Evolutionary conservation across 768 basidiomycete genomes (phyloP).

Genomic region (Suillus tomentosus): DNA sequence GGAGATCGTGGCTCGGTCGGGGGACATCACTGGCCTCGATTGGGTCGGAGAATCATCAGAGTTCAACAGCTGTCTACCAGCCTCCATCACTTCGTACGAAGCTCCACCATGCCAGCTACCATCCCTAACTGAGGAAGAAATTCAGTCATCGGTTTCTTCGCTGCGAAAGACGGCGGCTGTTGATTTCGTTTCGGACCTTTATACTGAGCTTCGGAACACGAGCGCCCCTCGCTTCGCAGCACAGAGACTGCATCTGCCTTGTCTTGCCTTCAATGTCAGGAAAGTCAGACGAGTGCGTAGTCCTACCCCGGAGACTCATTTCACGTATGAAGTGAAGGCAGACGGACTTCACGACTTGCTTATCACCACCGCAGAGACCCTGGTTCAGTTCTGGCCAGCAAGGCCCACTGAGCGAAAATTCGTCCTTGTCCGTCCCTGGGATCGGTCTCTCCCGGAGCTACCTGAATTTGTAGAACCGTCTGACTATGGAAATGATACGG

Average conservation of each 20-base stretch:
- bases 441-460: background rate
- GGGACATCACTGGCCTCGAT: too few relatives aligned
- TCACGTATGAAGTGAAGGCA: background rate
- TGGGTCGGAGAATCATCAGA: too few relatives aligned
- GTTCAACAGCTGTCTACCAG: too few relatives aligned
- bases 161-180: background rate
- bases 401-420: background rate
- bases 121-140: background rate
- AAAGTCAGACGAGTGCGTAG: background rate
- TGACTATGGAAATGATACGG: background rate
- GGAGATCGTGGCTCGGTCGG: too few relatives aligned
- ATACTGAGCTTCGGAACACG: background rate
- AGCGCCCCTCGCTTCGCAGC: background rate
- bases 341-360: background rate
- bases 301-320: background rate
- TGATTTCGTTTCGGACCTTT: background rate
- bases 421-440: background rate
- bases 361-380: background rate
- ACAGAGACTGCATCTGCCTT: background rate
- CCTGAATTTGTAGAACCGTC: background rate
- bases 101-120: background rate
- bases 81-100: background rate
- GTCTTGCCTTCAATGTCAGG: background rate
- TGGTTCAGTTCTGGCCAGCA: background rate
- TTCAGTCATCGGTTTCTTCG: background rate